Evolutionary conservation across 176 grass and related monocot species (phyloP), one percentile per base, ranked within the genome.

Genomic region (Raddia distichophylla): DNA sequence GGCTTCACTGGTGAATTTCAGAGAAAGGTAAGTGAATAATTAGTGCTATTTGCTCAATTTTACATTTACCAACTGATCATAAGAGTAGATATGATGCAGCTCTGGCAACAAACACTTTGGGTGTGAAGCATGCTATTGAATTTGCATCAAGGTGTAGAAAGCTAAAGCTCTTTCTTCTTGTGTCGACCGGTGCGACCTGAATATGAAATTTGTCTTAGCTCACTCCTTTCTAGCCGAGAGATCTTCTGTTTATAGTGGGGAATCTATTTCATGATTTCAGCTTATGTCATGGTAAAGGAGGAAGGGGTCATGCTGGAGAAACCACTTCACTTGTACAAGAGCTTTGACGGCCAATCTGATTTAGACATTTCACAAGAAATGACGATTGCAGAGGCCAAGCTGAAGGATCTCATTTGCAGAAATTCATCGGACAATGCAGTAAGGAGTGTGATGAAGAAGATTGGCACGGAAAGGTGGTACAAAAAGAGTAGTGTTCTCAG

Each of bases 321-420:
- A 33, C 73, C 65, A 32, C 73, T 82, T 82, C 43, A 60, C 10
- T 53, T 32, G 46, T 35, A 54, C 32, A 78, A 17, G 48, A 74
- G 37, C n/a, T 76, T 58, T 47, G 63, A 73, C 27, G 59, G 80
- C 5, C 35, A 7, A 20, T 27, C n/a, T 5, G 51, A 66, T 46
- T 61, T 79, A 55, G 74, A 88, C 60, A 83, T 88, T 50, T 76
- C 75, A 78, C 80, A 75, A 73, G 80, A 83, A 67, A 45, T 78
- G 13, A 44, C 65, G 48, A 19, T 83, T 75, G 66, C 37, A 64
- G 18, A 74, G 46, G 42, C 32, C 11, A 79, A 51, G 44, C 67
- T 79, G 54, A 65, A 65, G 40, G 80, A 72, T 55, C 17, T 83
- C 62, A 42, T 49, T 56, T 34, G n/a, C 61, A 47, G 49, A 9